These are phyloP conservation scores for Euphorbia schlechtendalii DNA, from an alignment of 441 rosid species.

Conservation along the genomic window DNA sequence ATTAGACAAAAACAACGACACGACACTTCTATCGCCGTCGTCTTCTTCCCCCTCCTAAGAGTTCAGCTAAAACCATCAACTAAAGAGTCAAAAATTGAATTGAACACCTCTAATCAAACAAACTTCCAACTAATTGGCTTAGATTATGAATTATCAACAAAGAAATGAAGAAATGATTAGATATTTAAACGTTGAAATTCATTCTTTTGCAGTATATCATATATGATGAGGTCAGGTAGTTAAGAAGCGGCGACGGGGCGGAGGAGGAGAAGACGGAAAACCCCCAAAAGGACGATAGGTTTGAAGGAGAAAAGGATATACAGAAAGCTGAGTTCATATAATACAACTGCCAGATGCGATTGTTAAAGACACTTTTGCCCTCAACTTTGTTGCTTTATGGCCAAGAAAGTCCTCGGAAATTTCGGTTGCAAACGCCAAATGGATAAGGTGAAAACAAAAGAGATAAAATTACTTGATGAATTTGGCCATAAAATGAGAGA, in stretches of 20 bases:
- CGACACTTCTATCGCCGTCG: slow-evolving; percentile 5
- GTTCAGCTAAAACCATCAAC: background rate
- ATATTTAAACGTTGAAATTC: background rate
- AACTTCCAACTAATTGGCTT: background rate
- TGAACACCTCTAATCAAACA: background rate
- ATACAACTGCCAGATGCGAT: background rate
- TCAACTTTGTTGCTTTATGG: background rate
- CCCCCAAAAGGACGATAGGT: background rate
- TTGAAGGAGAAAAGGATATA: no score
- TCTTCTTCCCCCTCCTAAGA: background rate
- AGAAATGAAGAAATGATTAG: no score
- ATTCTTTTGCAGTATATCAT: background rate
- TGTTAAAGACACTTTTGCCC: slow-evolving; percentile 22
- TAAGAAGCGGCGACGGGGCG: background rate
- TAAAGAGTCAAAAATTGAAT: background rate
- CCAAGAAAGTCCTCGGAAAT: slow-evolving; percentile 9
- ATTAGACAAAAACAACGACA: background rate
- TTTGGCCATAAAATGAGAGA: background rate
- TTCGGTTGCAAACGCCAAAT: background rate
- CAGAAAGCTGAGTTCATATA: no score
- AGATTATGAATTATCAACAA: background rate
- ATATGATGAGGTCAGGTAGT: slow-evolving; percentile 9
- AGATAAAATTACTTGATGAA: background rate
- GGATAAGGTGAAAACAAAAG: slow-evolving; percentile 17
- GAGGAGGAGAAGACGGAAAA: slow-evolving; percentile 3